Base-by-base conservation (phyloP, 805 yeast species). In the Starmerella powellii region DNA sequence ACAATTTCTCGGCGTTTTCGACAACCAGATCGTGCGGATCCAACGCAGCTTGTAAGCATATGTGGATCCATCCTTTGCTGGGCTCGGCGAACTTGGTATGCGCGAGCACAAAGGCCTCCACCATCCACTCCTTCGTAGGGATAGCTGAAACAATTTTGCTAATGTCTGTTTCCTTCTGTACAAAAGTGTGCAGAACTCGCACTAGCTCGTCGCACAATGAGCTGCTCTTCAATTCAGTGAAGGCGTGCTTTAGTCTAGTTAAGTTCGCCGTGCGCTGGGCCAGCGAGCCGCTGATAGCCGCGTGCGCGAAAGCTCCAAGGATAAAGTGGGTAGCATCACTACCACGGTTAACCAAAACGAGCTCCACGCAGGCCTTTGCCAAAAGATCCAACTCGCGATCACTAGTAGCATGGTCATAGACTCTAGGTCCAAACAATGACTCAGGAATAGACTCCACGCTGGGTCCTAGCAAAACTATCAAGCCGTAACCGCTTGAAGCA, bases 31-130 rank as follows among this genome's bases (percentile, higher is more conserved):
- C 49, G 13, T 80, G 80, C 2, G 95, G 83, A 56, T 87, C 93
- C 24, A 70, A 53, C 2, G 61, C 55, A 6, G 80, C 70, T 35
- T 72, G 64, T 52, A 78, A 72, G 29, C 76, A 76, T 32, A 85
- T 60, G 0, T 81, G 81, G 27, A 85, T 80, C 97, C 97, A 88
- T 1, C 80, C 78, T 46, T 71, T 62, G 56, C 66, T 62, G 34
- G 60, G 49, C n/a, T 8, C 11, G 2, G 73, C 56, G 2, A 51
- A 40, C 2, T 52, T 38, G 45, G 66, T 67, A 52, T 78, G 80
- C 15, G 70, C 51, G 5, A 70, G 48, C 19, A 74, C 56, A 15
- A 76, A 54, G 15, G 66, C 46, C 8, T 65, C 60, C 16, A 67
- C 47, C 13, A 78, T 32, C 44, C 53, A 47, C 2, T 33, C 30